These are phyloP conservation scores for Suillus placidus DNA, from an alignment of 768 basidiomycete genomes.

Conservation along the genomic window DNA sequence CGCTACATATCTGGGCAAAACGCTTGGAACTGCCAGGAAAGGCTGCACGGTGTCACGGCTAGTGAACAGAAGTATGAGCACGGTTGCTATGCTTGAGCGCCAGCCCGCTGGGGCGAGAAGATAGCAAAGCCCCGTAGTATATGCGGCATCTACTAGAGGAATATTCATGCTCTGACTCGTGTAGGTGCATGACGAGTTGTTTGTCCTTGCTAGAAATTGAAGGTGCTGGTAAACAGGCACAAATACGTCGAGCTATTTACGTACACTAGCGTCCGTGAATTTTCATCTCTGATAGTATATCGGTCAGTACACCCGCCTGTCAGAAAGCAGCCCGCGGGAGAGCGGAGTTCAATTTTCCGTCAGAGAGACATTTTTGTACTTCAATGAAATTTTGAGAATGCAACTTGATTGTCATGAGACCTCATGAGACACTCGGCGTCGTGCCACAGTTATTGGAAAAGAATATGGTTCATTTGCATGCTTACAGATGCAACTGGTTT, in stretches of 20 bases:
- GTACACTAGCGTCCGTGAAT: not conserved
- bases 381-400: not conserved
- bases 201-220: constrained; percentile 4
- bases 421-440: not conserved
- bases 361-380: not conserved
- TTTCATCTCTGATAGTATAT: constrained; percentile 9
- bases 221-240: constrained; percentile 2
- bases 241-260: not conserved
- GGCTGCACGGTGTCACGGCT: not conserved
- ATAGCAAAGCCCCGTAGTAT: not conserved
- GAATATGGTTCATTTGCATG: too few species aligned
- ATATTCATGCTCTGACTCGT: not conserved
- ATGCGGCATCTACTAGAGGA: not conserved
- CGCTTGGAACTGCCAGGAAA: not conserved
- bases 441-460: too few species aligned
- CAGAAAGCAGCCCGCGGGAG: constrained; percentile 2
- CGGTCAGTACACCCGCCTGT: constrained; percentile 9
- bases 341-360: constrained; percentile 7
- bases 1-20: not conserved
- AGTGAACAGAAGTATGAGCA: constrained; percentile 1
- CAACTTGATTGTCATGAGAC: not conserved
- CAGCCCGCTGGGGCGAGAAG: not conserved
- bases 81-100: not conserved
- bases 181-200: constrained; percentile 6
- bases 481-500: too few species aligned